Conservation (phyloP, 768 basidiomycete species). For the Lepiota venenata region DNA sequence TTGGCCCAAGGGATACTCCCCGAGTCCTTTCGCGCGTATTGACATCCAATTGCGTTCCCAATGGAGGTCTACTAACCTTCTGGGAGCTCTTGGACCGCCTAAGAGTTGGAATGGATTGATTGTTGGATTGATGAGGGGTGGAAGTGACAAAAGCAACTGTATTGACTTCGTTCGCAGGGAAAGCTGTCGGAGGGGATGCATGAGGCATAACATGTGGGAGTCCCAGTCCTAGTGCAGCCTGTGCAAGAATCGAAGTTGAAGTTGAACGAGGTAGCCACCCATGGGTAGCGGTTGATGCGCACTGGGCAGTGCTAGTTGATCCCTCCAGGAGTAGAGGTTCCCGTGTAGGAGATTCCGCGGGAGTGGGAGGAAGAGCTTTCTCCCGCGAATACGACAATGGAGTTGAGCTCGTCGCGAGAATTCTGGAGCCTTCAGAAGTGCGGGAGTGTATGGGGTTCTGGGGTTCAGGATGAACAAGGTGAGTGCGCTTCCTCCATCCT, state of each 20-base stretch:
- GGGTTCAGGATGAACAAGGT: constrained; percentile 24
- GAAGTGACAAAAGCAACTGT: constrained; percentile 40
- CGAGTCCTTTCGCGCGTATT: constrained; percentile 36
- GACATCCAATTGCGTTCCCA: constrained; percentile 13
- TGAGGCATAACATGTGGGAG: constrained; percentile 46
- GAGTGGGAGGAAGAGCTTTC: constrained; percentile 23
- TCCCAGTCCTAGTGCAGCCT: constrained; percentile 56
- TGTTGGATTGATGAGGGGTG: constrained; percentile 17
- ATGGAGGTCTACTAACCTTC: constrained; percentile 17
- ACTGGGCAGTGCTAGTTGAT: neutral
- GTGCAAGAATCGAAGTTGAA: constrained; percentile 43
- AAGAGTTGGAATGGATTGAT: constrained; percentile 22
- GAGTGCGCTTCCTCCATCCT: constrained; percentile 55
- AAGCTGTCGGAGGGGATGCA: constrained; percentile 34
- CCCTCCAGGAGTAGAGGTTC: neutral
- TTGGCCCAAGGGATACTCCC: constrained; percentile 55
- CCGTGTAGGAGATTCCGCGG: neutral
- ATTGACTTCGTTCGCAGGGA: constrained; percentile 45
- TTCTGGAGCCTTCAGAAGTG: constrained; percentile 11
- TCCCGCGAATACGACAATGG: constrained; percentile 1
- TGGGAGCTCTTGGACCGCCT: constrained; percentile 55
- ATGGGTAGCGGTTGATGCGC: neutral
- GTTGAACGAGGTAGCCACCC: constrained; percentile 22
- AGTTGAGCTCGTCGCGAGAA: neutral
- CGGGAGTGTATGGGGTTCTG: constrained; percentile 5